A percentile compares a stretch with the other conserved stretches of the same genome.
Evolutionary conservation across 2,329 filamentous ascomycete genomes (phyloP).

Genomic region (Thielaviopsis ethacetica): DNA sequence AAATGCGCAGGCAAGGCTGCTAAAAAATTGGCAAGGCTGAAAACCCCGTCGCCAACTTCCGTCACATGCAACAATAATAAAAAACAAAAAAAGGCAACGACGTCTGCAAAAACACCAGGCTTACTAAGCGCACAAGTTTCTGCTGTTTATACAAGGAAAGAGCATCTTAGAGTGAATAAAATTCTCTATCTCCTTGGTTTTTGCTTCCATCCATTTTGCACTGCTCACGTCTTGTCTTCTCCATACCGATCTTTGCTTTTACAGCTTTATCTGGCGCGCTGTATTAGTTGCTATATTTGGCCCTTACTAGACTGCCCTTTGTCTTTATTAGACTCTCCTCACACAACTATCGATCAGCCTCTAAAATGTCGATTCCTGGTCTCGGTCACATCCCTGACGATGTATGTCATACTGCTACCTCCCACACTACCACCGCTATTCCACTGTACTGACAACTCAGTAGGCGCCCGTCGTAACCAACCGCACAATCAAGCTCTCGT

Average conservation of each 20-base stretch:
- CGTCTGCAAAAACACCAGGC: not conserved
- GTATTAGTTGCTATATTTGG: no score
- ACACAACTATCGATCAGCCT: not conserved
- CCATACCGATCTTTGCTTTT: not conserved
- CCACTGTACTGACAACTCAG: not conserved
- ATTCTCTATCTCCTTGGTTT: no score
- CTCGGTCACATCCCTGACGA: slow-evolving; percentile 50
- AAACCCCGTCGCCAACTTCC: not conserved
- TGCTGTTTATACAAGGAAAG: no score
- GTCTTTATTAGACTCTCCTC: not conserved
- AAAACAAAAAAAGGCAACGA: not conserved
- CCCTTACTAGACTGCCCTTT: not conserved
- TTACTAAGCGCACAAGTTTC: not conserved
- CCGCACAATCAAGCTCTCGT: slow-evolving; percentile 35
- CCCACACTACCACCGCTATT: not conserved
- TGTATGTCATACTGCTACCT: slow-evolving; percentile 24
- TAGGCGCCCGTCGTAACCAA: slow-evolving; percentile 17
- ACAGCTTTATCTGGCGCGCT: no score
- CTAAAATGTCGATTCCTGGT: slow-evolving; percentile 55
- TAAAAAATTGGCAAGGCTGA: slow-evolving; percentile 5
- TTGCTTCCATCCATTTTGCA: not conserved
- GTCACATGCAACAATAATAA: not conserved
- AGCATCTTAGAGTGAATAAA: no score
- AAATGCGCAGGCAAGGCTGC: slow-evolving; percentile 5
- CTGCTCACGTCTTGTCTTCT: not conserved